Evolutionary conservation across 139 green algal genomes (phyloP), one percentile per base, ranked within the genome.

Genomic region (Desmodesmus armatus): DNA sequence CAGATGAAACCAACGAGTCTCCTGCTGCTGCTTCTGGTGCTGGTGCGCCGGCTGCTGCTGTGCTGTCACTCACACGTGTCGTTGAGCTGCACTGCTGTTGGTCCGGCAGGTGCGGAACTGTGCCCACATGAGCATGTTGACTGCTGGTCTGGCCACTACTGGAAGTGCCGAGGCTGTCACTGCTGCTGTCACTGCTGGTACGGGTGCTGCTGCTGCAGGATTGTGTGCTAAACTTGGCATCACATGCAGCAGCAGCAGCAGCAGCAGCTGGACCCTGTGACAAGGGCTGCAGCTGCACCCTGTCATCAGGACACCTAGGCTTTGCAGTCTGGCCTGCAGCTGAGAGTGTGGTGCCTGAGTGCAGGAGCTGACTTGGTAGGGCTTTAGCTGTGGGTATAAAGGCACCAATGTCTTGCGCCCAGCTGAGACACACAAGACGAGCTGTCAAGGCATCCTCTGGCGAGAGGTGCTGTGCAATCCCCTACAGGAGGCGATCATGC

Each of bases 341-440:
- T n/a, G n/a, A n/a, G n/a, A n/a, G n/a, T n/a, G n/a, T n/a, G n/a
- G n/a, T n/a, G n/a, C n/a, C 47, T 55, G 47, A 7, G 11, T 5
- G 11, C 51, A 81, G 31, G 17, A 81, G 49, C 74, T 81, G 49
- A 7, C 17, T 51, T 6, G 74, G 74, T 29, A 43, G n/a, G 51
- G 49, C 74, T 37, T 49, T 81, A 53, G 49, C 74, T 25, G 23
- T 6, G 1, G 74, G n/a, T 2, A 81, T 33, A 25, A 58, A 81
- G 39, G 74, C 74, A 9, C 74, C 49, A 31, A 81, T 15, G 51
- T 81, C 74, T 13, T 47, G 35, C 31, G 19, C 5, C 74, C 74
- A 81, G 3, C 6, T 6, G 1, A 11, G 31, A 33, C 74, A 81
- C 5, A 35, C 74, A 17, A 47, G 31, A 21, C 74, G 47, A 29